A percentile compares a stretch with the other conserved stretches of the same genome.
Evolutionary conservation across 2,329 filamentous ascomycete species (phyloP).

Genomic region (Aureobasidium sp.): DNA sequence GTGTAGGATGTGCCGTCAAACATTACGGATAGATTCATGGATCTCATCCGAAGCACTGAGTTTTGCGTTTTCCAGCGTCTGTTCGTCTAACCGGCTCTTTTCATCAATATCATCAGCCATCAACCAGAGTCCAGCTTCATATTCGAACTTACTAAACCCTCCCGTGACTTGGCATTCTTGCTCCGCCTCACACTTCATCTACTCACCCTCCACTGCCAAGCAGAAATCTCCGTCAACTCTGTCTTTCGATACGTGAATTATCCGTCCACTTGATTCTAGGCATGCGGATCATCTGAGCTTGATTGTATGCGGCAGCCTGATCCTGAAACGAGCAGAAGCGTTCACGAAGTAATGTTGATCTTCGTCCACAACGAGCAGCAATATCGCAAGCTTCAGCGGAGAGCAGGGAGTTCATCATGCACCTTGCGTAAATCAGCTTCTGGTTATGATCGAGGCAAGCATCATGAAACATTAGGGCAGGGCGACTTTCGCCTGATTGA

Average conservation of each 20-base stretch:
- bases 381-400: too few relatives aligned
- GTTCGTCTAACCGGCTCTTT: background rate
- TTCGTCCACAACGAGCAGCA: too few relatives aligned
- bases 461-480: background rate
- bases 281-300: background rate
- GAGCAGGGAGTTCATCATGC: background rate
- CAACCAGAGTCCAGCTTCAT: background rate
- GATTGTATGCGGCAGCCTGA: background rate
- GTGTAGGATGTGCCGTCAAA: background rate
- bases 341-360: background rate
- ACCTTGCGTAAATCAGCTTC: background rate
- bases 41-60: background rate
- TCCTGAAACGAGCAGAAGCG: background rate
- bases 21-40: background rate
- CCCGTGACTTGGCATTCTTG: background rate
- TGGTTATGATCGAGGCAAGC: background rate
- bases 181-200: background rate
- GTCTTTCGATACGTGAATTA: background rate
- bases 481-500: background rate
- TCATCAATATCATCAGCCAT: background rate
- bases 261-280: background rate
- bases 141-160: background rate
- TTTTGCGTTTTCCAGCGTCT: background rate
- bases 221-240: background rate
- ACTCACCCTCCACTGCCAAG: conserved; percentile 2